phyloP scores from a whole-genome alignment of 805 yeast genomes.

The Starmerella lactis-condensi region DNA sequence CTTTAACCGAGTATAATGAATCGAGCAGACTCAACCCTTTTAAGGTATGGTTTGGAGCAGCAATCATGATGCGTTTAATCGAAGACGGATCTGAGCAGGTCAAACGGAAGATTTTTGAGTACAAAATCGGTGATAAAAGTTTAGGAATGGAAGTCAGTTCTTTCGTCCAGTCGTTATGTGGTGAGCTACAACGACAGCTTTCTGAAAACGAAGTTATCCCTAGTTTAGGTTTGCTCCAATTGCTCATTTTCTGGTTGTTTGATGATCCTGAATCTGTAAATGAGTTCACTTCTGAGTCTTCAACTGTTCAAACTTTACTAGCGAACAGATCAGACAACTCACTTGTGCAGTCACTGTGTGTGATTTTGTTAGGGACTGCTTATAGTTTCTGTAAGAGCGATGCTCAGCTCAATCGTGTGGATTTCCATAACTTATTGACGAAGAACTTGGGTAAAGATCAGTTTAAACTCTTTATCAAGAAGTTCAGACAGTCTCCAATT shows the following conservation, averaged over 20 bases:
- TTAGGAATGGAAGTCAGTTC: conserved; percentile 49
- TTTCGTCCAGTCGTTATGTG: conserved; percentile 59
- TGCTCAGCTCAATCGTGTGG: conserved; percentile 40
- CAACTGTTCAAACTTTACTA: conserved; percentile 48
- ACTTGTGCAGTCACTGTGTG: conserved; percentile 53
- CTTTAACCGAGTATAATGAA: conserved; percentile 59
- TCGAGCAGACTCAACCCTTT: conserved; percentile 66
- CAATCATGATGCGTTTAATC: conserved; percentile 43
- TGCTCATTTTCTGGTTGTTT: conserved; percentile 56
- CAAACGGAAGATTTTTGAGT: conserved; percentile 21
- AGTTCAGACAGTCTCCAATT: conserved; percentile 41
- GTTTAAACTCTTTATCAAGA: conserved; percentile 51
- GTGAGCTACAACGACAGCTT: conserved; percentile 48
- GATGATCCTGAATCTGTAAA: conserved; percentile 60
- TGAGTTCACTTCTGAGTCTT: conserved; percentile 50
- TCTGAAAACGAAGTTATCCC: conserved; percentile 55
- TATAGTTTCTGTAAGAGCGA: conserved; percentile 53
- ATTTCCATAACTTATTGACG: conserved; percentile 41
- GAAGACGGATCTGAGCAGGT: conserved; percentile 21
- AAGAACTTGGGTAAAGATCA: conserved; percentile 67
- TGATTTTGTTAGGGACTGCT: conserved; percentile 51
- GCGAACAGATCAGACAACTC: conserved; percentile 41
- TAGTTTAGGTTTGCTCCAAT: conserved; percentile 51
- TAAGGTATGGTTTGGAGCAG: conserved; percentile 64
- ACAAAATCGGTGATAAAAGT: conserved; percentile 35